phyloP scores from a whole-genome alignment of 257 asterid genomes.

The Thymus mandschuricus region DNA sequence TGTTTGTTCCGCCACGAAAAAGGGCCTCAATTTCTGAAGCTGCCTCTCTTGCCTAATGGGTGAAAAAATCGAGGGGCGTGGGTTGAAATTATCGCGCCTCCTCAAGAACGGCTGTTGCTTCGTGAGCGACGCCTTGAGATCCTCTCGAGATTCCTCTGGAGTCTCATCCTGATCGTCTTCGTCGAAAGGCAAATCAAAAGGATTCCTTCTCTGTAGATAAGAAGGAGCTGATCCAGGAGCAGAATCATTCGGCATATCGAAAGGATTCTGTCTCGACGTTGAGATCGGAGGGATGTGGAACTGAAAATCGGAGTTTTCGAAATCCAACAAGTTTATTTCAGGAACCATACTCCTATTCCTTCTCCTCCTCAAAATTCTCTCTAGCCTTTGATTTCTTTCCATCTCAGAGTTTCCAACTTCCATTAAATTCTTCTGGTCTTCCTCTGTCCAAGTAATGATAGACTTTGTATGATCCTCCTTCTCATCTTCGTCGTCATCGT shows the following conservation, averaged over 20 bases:
- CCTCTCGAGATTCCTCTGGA: constrained; percentile 60
- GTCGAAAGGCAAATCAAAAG: constrained; percentile 54
- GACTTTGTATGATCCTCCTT: constrained; percentile 41
- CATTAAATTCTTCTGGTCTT: constrained; percentile 66
- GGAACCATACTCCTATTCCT: constrained; percentile 51
- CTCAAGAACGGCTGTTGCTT: constrained; percentile 60
- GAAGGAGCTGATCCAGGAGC: constrained; percentile 77
- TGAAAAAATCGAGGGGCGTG: constrained; percentile 64
- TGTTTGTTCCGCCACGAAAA: constrained; percentile 58
- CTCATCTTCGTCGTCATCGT: constrained; percentile 40
- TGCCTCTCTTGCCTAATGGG: constrained; percentile 51
- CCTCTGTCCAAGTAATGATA: constrained; percentile 65
- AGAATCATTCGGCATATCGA: constrained; percentile 51
- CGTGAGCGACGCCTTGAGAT: constrained; percentile 45
- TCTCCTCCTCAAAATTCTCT: constrained; percentile 52
- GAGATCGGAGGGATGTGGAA: constrained; percentile 58
- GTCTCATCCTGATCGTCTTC: constrained; percentile 49
- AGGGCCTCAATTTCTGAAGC: constrained; percentile 58
- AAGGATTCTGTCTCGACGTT: constrained; percentile 70
- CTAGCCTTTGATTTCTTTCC: constrained; percentile 63
- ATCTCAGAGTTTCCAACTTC: constrained; percentile 57
- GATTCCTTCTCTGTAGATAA: constrained; percentile 47
- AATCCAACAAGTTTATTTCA: constrained; percentile 76
- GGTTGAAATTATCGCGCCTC: constrained; percentile 64
- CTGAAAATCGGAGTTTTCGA: constrained; percentile 65